Evolutionary conservation across 2,329 filamentous ascomycete genomes (phyloP).

Genomic region (Ceratocystis albifundus): DNA sequence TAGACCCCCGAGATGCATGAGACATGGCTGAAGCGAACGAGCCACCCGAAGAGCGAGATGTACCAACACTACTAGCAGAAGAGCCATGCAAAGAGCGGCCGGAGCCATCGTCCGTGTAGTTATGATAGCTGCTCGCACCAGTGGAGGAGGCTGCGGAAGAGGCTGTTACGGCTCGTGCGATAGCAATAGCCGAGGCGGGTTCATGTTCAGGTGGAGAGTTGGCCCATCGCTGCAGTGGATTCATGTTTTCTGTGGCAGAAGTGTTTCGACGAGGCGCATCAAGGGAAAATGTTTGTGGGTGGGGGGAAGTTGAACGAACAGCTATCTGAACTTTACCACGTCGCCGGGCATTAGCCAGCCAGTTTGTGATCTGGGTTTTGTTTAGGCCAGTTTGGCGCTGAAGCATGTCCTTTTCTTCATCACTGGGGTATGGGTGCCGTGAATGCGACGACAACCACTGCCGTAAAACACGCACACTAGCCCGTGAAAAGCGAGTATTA

Average conservation of each 20-base stretch:
- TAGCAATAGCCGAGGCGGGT: slow-evolving; percentile 47
- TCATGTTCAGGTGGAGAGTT: slow-evolving; percentile 50
- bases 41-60: slow-evolving; percentile 47
- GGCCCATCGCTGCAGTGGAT: slow-evolving; percentile 48
- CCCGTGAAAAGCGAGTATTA: slow-evolving; percentile 65
- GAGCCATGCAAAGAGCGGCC: slow-evolving; percentile 45
- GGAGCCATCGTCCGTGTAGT: slow-evolving; percentile 51
- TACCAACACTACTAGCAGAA: slow-evolving; percentile 49
- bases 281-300: slow-evolving; percentile 46
- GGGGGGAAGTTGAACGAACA: slow-evolving; percentile 57
- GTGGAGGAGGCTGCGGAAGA: slow-evolving; percentile 42
- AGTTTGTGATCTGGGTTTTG: slow-evolving; percentile 77
- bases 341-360: slow-evolving; percentile 80
- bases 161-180: slow-evolving; percentile 46
- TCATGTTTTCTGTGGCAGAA: slow-evolving; percentile 43
- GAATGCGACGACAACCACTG: slow-evolving; percentile 72
- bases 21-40: slow-evolving; percentile 51
- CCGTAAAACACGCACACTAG: slow-evolving; percentile 69
- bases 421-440: slow-evolving; percentile 76
- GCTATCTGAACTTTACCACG: slow-evolving; percentile 60
- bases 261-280: slow-evolving; percentile 58
- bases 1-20: slow-evolving; percentile 46
- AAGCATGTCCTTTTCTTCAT: slow-evolving; percentile 72
- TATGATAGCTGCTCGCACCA: slow-evolving; percentile 42
- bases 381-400: slow-evolving; percentile 69